A percentile compares a stretch with the other conserved stretches of the same genome.
These are phyloP conservation scores for Trypanosoma conorhini DNA, from an alignment of 208 protist species.

Conservation along the genomic window DNA sequence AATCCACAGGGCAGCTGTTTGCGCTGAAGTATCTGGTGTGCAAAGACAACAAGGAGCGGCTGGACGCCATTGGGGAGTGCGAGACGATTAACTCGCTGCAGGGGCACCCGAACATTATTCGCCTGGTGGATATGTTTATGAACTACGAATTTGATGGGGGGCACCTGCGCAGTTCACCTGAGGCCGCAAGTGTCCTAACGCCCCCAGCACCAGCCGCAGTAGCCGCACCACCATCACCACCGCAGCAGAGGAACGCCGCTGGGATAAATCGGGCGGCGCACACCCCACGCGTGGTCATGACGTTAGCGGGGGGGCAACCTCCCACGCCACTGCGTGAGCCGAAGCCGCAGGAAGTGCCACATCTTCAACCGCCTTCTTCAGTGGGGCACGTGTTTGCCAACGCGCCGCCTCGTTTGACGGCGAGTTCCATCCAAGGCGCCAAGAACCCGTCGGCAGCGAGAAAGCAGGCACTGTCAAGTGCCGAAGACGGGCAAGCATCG, in stretches of 20 bases:
- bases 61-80: slow-evolving; percentile 53
- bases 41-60: slow-evolving; percentile 47
- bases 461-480: no score
- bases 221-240: no score
- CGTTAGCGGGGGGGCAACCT: background rate
- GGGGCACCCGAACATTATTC: slow-evolving; percentile 65
- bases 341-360: background rate
- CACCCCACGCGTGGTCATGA: background rate
- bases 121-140: slow-evolving; percentile 68
- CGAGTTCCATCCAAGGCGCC: no score
- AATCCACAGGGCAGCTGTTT: slow-evolving; percentile 18
- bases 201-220: background rate
- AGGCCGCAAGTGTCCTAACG: slow-evolving; percentile 1
- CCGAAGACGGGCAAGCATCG: no score
- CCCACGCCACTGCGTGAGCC: background rate
- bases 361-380: background rate
- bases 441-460: no score
- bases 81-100: slow-evolving; percentile 59
- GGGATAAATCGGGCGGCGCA: background rate
- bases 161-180: slow-evolving; percentile 5
- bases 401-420: no score
- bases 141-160: slow-evolving; percentile 52
- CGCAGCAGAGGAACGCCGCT: background rate
- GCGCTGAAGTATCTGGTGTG: slow-evolving; percentile 65
- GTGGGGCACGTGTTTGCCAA: no score